Conservation (phyloP, 2,329 filamentous ascomycete species). For the Colletotrichum aenigma region DNA sequence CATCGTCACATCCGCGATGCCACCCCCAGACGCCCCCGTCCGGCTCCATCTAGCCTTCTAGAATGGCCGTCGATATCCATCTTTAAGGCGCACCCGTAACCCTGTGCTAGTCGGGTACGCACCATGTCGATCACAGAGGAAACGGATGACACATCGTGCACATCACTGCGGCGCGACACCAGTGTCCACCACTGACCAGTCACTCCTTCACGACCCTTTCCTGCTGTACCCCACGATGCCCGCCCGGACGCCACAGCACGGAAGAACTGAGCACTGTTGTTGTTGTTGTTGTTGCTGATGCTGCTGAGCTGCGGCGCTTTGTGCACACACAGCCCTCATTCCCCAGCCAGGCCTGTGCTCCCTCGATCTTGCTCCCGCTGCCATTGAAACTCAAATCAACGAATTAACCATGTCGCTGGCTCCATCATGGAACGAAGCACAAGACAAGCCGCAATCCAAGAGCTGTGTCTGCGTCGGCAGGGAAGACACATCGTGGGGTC, state of each 20-base stretch:
- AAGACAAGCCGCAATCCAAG: conserved; percentile 2
- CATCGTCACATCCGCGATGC: conserved; percentile 6
- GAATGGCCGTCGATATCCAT: not conserved
- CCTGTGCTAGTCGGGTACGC: not conserved
- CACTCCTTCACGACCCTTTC: not conserved
- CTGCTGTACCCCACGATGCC: conserved; percentile 4
- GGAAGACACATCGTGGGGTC: not conserved
- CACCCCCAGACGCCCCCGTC: not conserved
- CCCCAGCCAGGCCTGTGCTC: not conserved
- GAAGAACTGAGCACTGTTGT: not conserved
- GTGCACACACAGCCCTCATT: not conserved
- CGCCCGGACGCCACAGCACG: not conserved
- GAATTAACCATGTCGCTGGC: not conserved
- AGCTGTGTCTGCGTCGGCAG: not conserved
- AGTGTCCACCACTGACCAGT: not conserved
- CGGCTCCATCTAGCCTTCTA: not conserved
- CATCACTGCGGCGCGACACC: not conserved
- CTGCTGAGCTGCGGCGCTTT: not conserved
- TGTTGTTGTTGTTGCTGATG: not conserved
- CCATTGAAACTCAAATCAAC: not conserved
- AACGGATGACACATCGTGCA: conserved; percentile 12
- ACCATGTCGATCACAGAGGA: not conserved
- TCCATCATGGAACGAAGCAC: conserved; percentile 5
- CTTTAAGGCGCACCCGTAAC: not conserved
- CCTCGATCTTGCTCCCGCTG: not conserved